Percentiles rank a stretch among this genome's conserved stretches.
phyloP scores from a whole-genome alignment of 2,329 filamentous ascomycete genomes.

The Aspergillus quadricinctus region DNA sequence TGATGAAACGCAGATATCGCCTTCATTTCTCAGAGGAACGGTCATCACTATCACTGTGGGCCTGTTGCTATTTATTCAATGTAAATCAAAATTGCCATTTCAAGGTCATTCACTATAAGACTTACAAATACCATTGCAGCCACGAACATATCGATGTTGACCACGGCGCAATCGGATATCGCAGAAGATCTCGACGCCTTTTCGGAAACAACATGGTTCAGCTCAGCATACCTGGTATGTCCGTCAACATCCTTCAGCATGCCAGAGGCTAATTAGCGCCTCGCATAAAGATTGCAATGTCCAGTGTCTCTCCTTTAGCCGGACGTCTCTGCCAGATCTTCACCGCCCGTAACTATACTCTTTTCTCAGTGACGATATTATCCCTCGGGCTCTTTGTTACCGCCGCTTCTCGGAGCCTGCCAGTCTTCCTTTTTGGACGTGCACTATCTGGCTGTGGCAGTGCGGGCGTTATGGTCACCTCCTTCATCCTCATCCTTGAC shows the following conservation, averaged over 20 bases:
- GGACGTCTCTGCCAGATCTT: slow-evolving; percentile 73
- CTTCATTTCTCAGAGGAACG: slow-evolving; percentile 10
- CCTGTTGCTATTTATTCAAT: slow-evolving; percentile 15
- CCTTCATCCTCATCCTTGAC: slow-evolving; percentile 73
- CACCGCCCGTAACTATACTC: slow-evolving; percentile 61
- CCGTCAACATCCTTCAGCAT: not conserved
- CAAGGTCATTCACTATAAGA: not conserved
- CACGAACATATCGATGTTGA: slow-evolving; percentile 74
- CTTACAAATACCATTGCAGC: slow-evolving; percentile 29
- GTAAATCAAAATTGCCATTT: slow-evolving; percentile 1
- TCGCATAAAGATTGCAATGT: slow-evolving; percentile 50
- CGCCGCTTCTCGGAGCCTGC: slow-evolving; percentile 55
- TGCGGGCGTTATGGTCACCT: slow-evolving; percentile 67
- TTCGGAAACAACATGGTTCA: slow-evolving; percentile 73
- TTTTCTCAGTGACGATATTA: slow-evolving; percentile 57
- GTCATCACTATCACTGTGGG: slow-evolving; percentile 12
- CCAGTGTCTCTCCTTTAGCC: slow-evolving; percentile 61
- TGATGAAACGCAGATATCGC: not conserved
- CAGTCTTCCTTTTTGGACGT: slow-evolving; percentile 64
- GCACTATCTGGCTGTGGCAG: slow-evolving; percentile 65
- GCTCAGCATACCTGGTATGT: slow-evolving; percentile 63
- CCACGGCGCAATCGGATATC: slow-evolving; percentile 73
- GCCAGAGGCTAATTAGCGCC: slow-evolving; percentile 3
- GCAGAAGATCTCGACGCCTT: slow-evolving; percentile 72
- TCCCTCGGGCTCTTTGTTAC: slow-evolving; percentile 62